Evolutionary conservation across 305 asterid genomes (phyloP).

Genomic region (Fraxinus greggii): DNA sequence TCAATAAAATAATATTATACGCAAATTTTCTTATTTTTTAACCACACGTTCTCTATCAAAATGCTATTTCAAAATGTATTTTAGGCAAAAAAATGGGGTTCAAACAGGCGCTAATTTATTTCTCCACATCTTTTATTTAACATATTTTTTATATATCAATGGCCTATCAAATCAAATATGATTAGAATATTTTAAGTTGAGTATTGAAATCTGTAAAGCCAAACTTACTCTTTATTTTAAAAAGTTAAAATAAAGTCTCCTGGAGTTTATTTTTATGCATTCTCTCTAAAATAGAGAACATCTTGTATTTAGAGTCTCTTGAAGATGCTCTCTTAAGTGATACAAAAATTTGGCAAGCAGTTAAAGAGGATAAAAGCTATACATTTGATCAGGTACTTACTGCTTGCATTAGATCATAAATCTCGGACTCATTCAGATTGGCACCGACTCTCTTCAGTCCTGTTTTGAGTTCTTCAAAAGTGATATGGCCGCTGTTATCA

Average conservation of each 20-base stretch:
- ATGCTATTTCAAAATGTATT: no score
- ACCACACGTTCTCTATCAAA: not conserved
- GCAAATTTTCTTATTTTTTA: no score
- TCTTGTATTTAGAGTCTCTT: not conserved
- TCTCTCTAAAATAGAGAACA: not conserved
- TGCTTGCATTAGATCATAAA: conserved; percentile 77
- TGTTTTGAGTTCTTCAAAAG: conserved; percentile 76
- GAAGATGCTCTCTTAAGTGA: not conserved
- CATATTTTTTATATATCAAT: not conserved
- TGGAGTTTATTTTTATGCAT: not conserved
- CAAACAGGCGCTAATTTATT: not conserved
- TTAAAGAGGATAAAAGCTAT: conserved; percentile 10
- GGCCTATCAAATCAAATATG: not conserved
- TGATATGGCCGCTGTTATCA: conserved; percentile 69
- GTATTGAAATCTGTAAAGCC: not conserved
- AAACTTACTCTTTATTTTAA: not conserved
- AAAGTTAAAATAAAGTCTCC: not conserved
- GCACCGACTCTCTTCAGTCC: conserved; percentile 74
- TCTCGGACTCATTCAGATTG: conserved; percentile 68
- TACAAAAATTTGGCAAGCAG: not conserved
- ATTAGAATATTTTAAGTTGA: not conserved
- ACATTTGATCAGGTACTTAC: conserved; percentile 35
- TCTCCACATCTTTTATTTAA: not conserved
- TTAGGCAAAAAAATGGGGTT: not conserved
- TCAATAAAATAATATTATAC: not conserved